phyloP scores from a whole-genome alignment of 352 stramenopile genomes.

The Chloridella minuta region DNA sequence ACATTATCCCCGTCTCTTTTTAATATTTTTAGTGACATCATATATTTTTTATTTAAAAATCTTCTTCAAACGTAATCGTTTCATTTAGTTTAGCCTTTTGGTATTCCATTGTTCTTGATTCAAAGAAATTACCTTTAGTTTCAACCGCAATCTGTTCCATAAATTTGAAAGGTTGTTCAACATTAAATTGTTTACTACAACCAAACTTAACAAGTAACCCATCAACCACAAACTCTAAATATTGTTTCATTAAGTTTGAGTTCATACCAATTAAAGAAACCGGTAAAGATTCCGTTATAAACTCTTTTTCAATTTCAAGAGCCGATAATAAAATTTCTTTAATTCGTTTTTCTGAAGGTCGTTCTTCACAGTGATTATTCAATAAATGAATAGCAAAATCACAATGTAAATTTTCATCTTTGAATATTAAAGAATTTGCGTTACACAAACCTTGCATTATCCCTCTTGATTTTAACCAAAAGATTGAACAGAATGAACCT shows the following conservation, averaged over 20 bases:
- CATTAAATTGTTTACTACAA: conserved; percentile 58
- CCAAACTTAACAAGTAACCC: conserved; percentile 58
- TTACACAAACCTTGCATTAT: conserved; percentile 93
- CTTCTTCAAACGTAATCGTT: no score
- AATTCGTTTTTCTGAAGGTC: no score
- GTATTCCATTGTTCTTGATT: conserved; percentile 94
- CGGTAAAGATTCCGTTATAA: conserved; percentile 68
- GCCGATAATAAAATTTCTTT: no score
- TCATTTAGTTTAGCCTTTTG: conserved; percentile 36
- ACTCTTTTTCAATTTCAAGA: conserved; percentile 69
- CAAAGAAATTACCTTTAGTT: conserved; percentile 51
- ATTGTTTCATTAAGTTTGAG: conserved; percentile 73
- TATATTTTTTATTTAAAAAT: no score
- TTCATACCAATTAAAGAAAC: conserved; percentile 99
- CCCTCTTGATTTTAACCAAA: conserved; percentile 96
- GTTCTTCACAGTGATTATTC: no score
- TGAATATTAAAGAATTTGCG: conserved; percentile 88
- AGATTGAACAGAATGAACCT: conserved; percentile 91
- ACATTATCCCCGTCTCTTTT: no score
- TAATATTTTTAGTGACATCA: no score
- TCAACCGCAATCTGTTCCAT: conserved; percentile 55
- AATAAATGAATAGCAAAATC: conserved; percentile 38
- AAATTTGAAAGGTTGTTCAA: conserved; percentile 85
- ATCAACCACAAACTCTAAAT: conserved; percentile 96
- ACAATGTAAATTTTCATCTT: conserved; percentile 88